These are phyloP conservation scores for Raffaelea arxii DNA, from an alignment of 2,329 filamentous ascomycete genomes.

Conservation along the genomic window DNA sequence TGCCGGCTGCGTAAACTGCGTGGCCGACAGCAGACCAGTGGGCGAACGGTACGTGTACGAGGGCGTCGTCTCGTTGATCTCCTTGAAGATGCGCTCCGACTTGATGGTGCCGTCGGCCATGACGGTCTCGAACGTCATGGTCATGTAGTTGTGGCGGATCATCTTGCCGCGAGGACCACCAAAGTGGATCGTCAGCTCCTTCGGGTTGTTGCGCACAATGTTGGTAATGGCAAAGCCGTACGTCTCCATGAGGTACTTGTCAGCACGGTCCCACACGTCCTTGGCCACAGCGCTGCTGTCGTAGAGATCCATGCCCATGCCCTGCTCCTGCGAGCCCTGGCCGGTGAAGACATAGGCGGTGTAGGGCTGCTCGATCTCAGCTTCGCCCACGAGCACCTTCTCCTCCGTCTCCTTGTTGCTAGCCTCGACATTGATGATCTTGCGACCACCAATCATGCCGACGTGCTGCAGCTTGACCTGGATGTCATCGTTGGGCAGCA, in stretches of 20 bases:
- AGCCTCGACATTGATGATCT: conserved; percentile 98
- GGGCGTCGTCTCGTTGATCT: conserved; percentile 82
- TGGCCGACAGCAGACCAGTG: conserved; percentile 87
- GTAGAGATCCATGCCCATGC: conserved; percentile 99
- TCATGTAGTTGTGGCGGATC: conserved; percentile 98
- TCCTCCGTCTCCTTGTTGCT: conserved; percentile 94
- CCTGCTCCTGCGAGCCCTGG: conserved; percentile 96
- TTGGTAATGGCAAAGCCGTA: conserved; percentile 98
- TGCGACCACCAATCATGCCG: conserved; percentile 95
- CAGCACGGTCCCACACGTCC: conserved; percentile 95
- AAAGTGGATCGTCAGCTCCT: conserved; percentile 97
- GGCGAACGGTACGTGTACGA: conserved; percentile 97
- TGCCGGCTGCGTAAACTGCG: conserved; percentile 96
- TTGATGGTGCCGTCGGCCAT: conserved; percentile 85
- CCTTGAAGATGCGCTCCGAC: conserved; percentile 99
- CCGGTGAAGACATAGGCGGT: conserved; percentile 97
- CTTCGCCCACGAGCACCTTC: conserved; percentile 89
- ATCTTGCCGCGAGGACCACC: conserved; percentile 94
- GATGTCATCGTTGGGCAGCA: conserved; percentile 90
- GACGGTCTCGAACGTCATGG: conserved; percentile 99
- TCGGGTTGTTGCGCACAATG: conserved; percentile 99
- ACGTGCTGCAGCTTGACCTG: conserved; percentile 93
- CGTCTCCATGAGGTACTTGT: conserved; percentile 97
- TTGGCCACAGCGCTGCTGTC: conserved; percentile 86
- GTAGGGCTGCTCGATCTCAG: conserved; percentile 94